A percentile compares a stretch with the other conserved stretches of the same genome.
Evolutionary conservation across 2,329 filamentous ascomycete species (phyloP).

Genomic region (Aphanocladium album): DNA sequence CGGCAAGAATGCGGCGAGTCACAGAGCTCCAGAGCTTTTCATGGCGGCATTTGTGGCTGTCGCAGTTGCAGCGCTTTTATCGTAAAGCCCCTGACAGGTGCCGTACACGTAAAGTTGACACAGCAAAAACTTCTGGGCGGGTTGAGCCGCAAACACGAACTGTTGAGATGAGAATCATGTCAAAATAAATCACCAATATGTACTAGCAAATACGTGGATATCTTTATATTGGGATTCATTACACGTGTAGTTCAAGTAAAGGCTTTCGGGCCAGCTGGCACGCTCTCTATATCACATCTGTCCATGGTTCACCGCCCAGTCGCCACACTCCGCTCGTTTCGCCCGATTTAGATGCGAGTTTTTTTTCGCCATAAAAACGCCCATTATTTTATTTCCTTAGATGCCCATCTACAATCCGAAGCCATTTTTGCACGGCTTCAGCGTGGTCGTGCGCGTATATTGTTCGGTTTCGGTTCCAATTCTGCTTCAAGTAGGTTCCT

Average conservation of each 20-base stretch:
- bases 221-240: conserved; percentile 9
- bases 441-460: neutral
- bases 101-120: no score
- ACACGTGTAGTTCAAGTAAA: conserved; percentile 7
- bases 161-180: neutral
- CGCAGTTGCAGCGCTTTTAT: conserved; percentile 15
- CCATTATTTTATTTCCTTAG: neutral
- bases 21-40: neutral
- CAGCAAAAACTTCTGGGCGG: no score
- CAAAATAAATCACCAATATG: neutral
- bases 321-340: neutral
- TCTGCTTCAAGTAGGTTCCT: conserved; percentile 2
- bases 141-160: neutral
- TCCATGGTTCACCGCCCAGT: neutral
- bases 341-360: neutral
- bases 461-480: neutral
- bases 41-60: conserved; percentile 17
- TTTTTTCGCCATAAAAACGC: conserved; percentile 1
- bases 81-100: neutral
- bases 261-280: neutral
- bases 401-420: neutral
- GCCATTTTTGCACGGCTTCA: neutral
- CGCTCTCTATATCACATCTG: neutral
- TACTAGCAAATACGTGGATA: neutral
- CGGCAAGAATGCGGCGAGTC: neutral